Conservation (phyloP, 495 filamentous ascomycete species). For the Daldinia grandis region DNA sequence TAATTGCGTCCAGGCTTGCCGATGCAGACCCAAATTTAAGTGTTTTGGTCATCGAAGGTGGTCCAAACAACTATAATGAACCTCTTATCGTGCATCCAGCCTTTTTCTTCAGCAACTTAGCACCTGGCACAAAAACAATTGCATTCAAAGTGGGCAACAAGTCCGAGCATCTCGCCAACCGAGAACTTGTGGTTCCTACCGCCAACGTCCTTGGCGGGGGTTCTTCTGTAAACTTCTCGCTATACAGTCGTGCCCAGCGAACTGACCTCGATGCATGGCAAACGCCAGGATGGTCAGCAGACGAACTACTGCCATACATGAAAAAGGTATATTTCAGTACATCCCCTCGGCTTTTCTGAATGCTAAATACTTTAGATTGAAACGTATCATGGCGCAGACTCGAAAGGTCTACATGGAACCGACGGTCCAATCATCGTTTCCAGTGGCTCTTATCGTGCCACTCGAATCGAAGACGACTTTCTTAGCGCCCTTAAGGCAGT, state of each 20-base stretch:
- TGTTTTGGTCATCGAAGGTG: conserved; percentile 62
- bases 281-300: conserved; percentile 56
- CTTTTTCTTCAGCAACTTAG: conserved; percentile 45
- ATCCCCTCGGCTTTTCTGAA: background rate
- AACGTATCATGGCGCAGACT: conserved; percentile 48
- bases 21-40: conserved; percentile 45
- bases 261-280: conserved; percentile 60
- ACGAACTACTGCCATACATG: background rate
- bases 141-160: conserved; percentile 46
- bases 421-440: conserved; percentile 60
- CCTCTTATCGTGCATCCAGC: conserved; percentile 56
- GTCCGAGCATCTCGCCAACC: conserved; percentile 52
- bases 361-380: background rate
- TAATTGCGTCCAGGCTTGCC: background rate
- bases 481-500: conserved; percentile 49
- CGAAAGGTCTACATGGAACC: conserved; percentile 50
- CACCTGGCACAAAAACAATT: conserved; percentile 43
- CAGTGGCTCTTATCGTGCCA: conserved; percentile 45
- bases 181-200: conserved; percentile 52
- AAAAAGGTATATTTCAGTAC: background rate
- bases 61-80: conserved; percentile 56
- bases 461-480: conserved; percentile 47
- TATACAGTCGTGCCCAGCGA: conserved; percentile 43
- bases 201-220: conserved; percentile 66
- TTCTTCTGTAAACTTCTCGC: conserved; percentile 64